Conservation (phyloP, 2,329 filamentous ascomycete species). For the Alternaria sp. region DNA sequence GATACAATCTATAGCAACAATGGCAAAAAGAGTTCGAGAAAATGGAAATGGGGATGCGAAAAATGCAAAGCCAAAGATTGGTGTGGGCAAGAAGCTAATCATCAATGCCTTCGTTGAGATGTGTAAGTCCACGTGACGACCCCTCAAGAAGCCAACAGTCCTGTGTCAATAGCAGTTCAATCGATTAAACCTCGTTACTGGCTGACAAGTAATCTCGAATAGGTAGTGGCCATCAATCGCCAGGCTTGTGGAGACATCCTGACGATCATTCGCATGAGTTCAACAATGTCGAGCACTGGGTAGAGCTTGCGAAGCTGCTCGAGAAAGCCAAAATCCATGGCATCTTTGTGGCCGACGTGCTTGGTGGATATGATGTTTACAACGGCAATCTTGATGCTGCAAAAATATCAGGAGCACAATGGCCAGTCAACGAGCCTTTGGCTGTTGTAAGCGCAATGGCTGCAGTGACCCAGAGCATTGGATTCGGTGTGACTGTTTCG, state of each 20-base stretch:
- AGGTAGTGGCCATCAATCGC: slow-evolving; percentile 53
- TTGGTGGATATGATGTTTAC: slow-evolving; percentile 74
- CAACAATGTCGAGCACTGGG: slow-evolving; percentile 49
- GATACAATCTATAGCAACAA: not conserved
- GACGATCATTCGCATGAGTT: slow-evolving; percentile 69
- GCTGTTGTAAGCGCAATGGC: slow-evolving; percentile 72
- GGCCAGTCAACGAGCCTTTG: slow-evolving; percentile 75
- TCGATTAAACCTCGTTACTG: not conserved
- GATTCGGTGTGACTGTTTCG: slow-evolving; percentile 72
- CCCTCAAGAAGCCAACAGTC: not conserved
- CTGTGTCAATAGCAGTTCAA: not conserved
- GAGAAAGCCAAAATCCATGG: slow-evolving; percentile 52
- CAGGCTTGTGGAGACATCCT: slow-evolving; percentile 70
- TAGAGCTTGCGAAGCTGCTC: slow-evolving; percentile 49
- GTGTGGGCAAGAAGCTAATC: slow-evolving; percentile 45
- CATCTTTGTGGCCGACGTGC: slow-evolving; percentile 54
- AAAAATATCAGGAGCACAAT: slow-evolving; percentile 70
- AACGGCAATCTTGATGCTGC: slow-evolving; percentile 69
- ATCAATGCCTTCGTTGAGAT: slow-evolving; percentile 56
- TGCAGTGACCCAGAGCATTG: slow-evolving; percentile 71
- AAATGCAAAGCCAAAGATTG: slow-evolving; percentile 17
- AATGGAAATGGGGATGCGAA: slow-evolving; percentile 26
- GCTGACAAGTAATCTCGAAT: slow-evolving; percentile 5
- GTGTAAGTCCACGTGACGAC: slow-evolving; percentile 35
- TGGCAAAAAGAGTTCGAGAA: slow-evolving; percentile 23